Evolutionary conservation across 306 rosid genomes (phyloP), one percentile per base, ranked within the genome.

Genomic region (Glycine soja): DNA sequence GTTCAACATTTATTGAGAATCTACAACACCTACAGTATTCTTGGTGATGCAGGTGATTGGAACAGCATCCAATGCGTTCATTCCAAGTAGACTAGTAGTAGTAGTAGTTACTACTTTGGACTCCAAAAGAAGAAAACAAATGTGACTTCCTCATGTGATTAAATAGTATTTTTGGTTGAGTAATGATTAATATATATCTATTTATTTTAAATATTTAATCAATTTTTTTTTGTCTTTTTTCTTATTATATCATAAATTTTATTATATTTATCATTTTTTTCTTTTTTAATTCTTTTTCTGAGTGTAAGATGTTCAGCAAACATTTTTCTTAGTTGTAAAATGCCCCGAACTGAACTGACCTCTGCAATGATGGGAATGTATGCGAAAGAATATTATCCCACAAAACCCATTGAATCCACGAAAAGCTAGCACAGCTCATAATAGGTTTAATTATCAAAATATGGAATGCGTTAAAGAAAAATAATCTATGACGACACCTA

Each of bases 41-140:
- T 63, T 62, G 68, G 48, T 15, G 70, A 12, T 12, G 10, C 10
- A 0, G 72, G 51, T 66, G 51, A 66, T 40, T 66, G 51, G 51
- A 85, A 79, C 53, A 61, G 88, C 86, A 84, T 86, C 88, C 88
- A 42, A 88, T 80, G 88, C 51, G 48, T 9, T 64, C 32, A 64
- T 14, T 36, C 16, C 30, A 24, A 24, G 30, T 24, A 24, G 30
- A 24, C 30, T 24, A 24, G 3, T 9, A 36, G 19, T 34, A 36
- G 19, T 34, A 14, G 54, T 63, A 12, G 40, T 30, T 24, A 30
- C 43, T 62, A 42, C 15, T 30, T 34, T 6, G 11, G 13, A 58
- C 18, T 15, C 53, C 74, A 45, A 10, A 46, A 59, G 7, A 4
- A 16, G 8, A 56, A 43, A 64, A 66, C 32, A 11, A 6, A 46